Base-by-base conservation (phyloP, 1,284 basidiomycete species). In the Phylloboletellus chloephorus region DNA sequence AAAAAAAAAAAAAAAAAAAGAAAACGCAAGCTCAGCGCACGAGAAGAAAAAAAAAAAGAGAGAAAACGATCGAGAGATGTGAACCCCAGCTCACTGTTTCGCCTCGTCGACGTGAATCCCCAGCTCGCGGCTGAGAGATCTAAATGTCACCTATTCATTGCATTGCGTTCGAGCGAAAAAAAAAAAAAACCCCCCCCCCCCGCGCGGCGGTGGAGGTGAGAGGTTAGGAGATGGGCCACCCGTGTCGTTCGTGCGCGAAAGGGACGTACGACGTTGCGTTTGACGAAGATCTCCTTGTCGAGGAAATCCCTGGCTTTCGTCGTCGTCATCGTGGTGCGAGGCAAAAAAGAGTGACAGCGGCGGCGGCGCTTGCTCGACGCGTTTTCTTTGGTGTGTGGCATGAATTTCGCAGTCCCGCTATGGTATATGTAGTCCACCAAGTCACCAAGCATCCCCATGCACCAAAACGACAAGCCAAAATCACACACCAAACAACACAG, bases 61-160 rank as follows among this genome's bases (percentile, higher is more conserved):
- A 12, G 2, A 9, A 17, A 30, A 17, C 16, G 8, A 15, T 21
- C 1, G 3, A 36, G 24, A 4, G 5, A n/a, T n/a, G n/a, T n/a
- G n/a, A n/a, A n/a, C n/a, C n/a, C n/a, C n/a, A n/a, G 4, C 74
- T 54, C 48, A 85, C 84, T 79, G 80, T 59, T 85, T 87, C 8
- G 85, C 84, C 24, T 64, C 61, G 55, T 85, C 83, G 49, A 87
- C 82, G 52, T 87, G 80, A 39, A 87, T 68, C 0, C 68, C 67
- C 31, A 84, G 71, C 32, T 73, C 74, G 47, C 82, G 73, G 54
- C 84, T 87, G 37, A 88, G 67, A 4, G 76, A 78, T 25, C 84
- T 73, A 58, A 76, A 88, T 5, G 85, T 87, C 43, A 88, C 82
- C 84, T 87, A n/a, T n/a, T n/a, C n/a, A n/a, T n/a, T n/a, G n/a